Percentiles rank a stretch among this genome's conserved stretches.
Evolutionary conservation across 2,329 filamentous ascomycete species (phyloP).

Genomic region (Coniochaeta sp.): DNA sequence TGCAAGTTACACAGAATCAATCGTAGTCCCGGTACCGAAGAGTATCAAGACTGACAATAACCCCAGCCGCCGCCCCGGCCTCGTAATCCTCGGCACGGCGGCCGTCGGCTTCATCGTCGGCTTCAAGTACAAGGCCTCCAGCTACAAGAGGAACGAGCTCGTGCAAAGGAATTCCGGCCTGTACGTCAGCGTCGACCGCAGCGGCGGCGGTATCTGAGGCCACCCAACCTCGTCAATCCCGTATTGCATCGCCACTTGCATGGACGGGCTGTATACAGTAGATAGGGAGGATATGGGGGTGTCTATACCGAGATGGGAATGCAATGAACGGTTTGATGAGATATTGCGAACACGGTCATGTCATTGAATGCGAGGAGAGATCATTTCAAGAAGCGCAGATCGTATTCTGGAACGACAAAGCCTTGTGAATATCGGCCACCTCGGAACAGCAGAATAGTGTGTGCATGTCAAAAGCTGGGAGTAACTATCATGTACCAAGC

Average conservation of each 20-base stretch:
- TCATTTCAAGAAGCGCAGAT: not conserved
- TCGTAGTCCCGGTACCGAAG: no score
- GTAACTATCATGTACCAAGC: not conserved
- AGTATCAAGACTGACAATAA: not conserved
- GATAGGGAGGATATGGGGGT: not conserved
- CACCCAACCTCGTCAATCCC: not conserved
- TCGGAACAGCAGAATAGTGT: no score
- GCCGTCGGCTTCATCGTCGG: slow-evolving; percentile 18
- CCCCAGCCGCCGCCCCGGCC: slow-evolving; percentile 28
- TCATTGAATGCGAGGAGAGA: not conserved
- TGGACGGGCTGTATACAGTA: not conserved
- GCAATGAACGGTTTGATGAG: not conserved
- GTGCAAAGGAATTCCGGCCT: slow-evolving; percentile 32
- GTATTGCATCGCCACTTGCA: not conserved
- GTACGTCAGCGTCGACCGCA: slow-evolving; percentile 45
- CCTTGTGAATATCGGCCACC: no score
- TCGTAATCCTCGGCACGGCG: slow-evolving; percentile 25
- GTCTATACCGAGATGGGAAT: not conserved
- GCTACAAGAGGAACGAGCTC: slow-evolving; percentile 32
- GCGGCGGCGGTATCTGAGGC: slow-evolving; percentile 35
- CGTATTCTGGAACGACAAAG: no score
- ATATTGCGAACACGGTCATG: not conserved
- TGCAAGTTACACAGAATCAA: not conserved
- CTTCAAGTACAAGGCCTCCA: slow-evolving; percentile 27
- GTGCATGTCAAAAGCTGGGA: no score